Percentiles rank a stretch among this genome's conserved stretches.
These are phyloP conservation scores for Syncephalastrum monosporum DNA, from an alignment of 371 early-diverging fungal species.

Conservation along the genomic window DNA sequence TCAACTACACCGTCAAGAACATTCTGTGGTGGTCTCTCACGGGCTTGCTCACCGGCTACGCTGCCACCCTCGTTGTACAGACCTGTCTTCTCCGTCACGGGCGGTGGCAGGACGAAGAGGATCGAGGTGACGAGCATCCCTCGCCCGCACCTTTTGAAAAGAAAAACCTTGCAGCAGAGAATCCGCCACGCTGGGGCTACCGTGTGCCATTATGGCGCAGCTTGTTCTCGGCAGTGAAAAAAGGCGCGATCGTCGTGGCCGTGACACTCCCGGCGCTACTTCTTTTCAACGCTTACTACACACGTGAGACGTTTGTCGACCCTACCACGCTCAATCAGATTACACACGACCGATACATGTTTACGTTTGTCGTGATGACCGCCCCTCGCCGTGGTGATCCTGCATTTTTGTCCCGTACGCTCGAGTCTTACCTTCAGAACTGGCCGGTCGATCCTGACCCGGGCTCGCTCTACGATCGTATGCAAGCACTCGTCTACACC, in stretches of 20 bases:
- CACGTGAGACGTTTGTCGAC: constrained; percentile 35
- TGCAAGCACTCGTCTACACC: constrained; percentile 60
- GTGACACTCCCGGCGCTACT: constrained; percentile 36
- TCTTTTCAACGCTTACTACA: constrained; percentile 38
- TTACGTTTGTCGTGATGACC: constrained; percentile 60
- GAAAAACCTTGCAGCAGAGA: too few relatives aligned
- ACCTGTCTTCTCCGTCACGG: constrained; percentile 22
- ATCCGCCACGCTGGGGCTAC: too few relatives aligned
- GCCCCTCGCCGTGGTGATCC: constrained; percentile 59
- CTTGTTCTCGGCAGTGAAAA: constrained; percentile 32
- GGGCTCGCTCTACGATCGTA: constrained; percentile 47
- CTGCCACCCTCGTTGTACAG: constrained; percentile 39
- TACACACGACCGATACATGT: constrained; percentile 42
- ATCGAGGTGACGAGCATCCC: constrained; percentile 26
- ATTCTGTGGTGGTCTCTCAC: constrained; percentile 66
- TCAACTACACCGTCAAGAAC: constrained; percentile 53
- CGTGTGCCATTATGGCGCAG: constrained; percentile 35
- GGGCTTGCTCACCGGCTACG: constrained; percentile 50
- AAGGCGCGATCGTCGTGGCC: constrained; percentile 18
- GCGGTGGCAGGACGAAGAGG: constrained; percentile 23
- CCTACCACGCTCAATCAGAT: constrained; percentile 30
- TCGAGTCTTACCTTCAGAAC: constrained; percentile 53
- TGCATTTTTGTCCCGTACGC: constrained; percentile 46
- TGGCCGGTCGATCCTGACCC: constrained; percentile 45
- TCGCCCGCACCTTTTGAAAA: too few relatives aligned